Base-by-base conservation (phyloP, 2,329 filamentous ascomycete genomes). In the Salinomyces thailandicus region DNA sequence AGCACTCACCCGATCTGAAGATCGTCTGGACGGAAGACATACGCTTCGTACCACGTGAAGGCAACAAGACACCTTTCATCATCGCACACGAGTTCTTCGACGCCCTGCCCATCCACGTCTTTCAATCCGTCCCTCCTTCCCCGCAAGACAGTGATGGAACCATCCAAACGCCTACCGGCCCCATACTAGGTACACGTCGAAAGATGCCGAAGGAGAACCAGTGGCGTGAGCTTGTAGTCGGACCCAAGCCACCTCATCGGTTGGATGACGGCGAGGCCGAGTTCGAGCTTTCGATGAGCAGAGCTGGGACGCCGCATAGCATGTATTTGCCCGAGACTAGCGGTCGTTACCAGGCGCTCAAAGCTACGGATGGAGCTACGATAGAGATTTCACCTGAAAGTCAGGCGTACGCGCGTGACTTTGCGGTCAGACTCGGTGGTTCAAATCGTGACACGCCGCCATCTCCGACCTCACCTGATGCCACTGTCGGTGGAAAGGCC, bases 61-160 rank as follows among this genome's bases (percentile, higher is more conserved):
- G 76, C 15, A 70, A 72, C 42, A 83, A 81, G 55, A 83, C 79
- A 15, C 89, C 91, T 1, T 93, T 96, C 60, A 93, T 98, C 42
- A 75, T 96, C 33, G 91, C 91, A 4, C 91, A 98, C 59, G 91
- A 98, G 58, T 96, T 98, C 69, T 98, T 98, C 64, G 91, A 98
- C 51, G 91, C 91, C 2, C 77, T 98, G 1, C 91, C 91, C 20
- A 95, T 98, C 49, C 87, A 98, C 59, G 79, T 85, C 42, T 98
- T 98, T 58, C 81, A 96, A 60, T 81, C 84, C 11, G 71, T 89
- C 34, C 47, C 46, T 38, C 58, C 38, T 47, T 35, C 37, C 18
- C 22, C 30, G 5, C 39, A 45, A 9, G 14, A 13, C 15, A 31
- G n/a, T 15, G 49, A 43, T 59, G 56, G 69, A 24, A 54, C 62